These are phyloP conservation scores for Seiridium cupressi DNA, from an alignment of 2,329 filamentous ascomycete species.

Conservation along the genomic window DNA sequence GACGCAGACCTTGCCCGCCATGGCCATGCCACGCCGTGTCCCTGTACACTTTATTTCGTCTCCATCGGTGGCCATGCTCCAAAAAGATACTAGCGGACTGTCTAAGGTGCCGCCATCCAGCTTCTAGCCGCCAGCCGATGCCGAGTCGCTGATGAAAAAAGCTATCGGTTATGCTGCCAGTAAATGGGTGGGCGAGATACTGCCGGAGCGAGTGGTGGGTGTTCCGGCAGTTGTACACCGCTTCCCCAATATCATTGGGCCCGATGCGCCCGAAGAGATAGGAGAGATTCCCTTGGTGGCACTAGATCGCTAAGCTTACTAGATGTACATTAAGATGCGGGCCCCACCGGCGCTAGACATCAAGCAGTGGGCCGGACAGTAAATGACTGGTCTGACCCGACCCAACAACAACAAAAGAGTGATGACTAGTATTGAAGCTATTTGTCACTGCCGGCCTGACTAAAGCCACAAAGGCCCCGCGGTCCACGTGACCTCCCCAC, in stretches of 20 bases:
- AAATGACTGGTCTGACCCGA: too few species aligned
- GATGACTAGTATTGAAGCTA: too few species aligned
- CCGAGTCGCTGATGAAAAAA: not conserved
- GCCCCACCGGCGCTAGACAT: not conserved
- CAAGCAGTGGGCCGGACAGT: not conserved
- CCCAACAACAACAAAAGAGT: too few species aligned
- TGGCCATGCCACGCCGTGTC: not conserved
- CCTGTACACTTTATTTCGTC: conserved; percentile 16
- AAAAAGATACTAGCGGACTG: not conserved
- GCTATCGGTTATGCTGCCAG: not conserved
- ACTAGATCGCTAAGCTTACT: not conserved
- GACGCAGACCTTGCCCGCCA: conserved; percentile 7
- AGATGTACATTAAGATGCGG: not conserved
- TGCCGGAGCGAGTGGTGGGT: not conserved
- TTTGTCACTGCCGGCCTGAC: too few species aligned
- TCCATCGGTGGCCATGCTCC: not conserved
- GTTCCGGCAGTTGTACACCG: not conserved
- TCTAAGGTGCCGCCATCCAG: not conserved
- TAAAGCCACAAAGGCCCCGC: too few species aligned
- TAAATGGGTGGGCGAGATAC: not conserved
- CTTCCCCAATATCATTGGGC: not conserved
- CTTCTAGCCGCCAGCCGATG: not conserved
- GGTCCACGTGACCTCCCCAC: too few species aligned
- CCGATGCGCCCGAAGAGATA: not conserved
- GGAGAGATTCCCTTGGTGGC: not conserved